phyloP scores from a whole-genome alignment of 1,284 basidiomycete genomes.

The Naganishia sp. region DNA sequence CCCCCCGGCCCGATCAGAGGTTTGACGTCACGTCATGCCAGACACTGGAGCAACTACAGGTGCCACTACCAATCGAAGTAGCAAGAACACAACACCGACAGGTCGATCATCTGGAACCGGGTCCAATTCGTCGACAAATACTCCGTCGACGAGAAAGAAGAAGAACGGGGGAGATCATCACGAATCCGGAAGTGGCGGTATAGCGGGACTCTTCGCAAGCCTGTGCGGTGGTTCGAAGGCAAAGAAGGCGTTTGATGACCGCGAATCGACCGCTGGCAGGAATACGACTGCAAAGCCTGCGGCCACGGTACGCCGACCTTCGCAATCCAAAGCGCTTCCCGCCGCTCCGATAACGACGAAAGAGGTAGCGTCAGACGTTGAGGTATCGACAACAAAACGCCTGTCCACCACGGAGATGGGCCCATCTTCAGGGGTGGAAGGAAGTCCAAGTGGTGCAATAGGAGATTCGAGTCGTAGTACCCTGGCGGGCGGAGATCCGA shows the following conservation, averaged over 20 bases:
- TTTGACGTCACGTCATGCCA: background rate
- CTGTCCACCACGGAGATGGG: conserved; percentile 6
- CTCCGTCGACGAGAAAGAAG: conserved; percentile 12
- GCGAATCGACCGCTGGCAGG: background rate
- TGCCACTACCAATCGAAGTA: background rate
- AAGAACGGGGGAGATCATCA: conserved; percentile 4
- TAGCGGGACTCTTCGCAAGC: conserved; percentile 21
- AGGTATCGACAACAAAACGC: conserved; percentile 23
- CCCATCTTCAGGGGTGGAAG: background rate
- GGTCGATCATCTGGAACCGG: conserved; percentile 24
- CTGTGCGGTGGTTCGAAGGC: conserved; percentile 21
- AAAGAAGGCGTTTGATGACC: conserved; percentile 20
- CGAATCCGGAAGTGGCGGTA: conserved; percentile 4
- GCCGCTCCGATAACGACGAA: conserved; percentile 21
- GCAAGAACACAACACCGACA: conserved; percentile 19
- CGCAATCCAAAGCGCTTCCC: conserved; percentile 12
- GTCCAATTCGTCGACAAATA: conserved; percentile 15
- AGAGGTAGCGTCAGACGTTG: conserved; percentile 10
- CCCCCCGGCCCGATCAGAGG: no score
- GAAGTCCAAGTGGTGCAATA: background rate
- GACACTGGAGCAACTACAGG: background rate
- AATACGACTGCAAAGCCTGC: conserved; percentile 1
- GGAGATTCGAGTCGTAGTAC: background rate
- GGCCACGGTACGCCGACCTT: conserved; percentile 3
- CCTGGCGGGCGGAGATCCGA: background rate